Conservation (phyloP, 2,329 filamentous ascomycete species). For the Acrodontium crateriforme region DNA sequence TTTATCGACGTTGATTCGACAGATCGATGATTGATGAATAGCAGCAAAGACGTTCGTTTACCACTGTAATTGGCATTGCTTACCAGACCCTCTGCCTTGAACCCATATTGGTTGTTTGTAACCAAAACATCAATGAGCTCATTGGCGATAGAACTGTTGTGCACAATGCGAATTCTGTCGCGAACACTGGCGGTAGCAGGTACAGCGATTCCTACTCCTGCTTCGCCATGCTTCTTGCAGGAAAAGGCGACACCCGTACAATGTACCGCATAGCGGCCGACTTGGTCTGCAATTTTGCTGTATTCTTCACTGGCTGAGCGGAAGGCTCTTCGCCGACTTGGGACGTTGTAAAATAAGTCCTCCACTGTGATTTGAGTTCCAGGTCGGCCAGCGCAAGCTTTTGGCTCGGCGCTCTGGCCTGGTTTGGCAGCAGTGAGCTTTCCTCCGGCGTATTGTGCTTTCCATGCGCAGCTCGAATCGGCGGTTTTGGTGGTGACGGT, state of each 20-base stretch:
- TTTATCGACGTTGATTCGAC: slow-evolving; percentile 83
- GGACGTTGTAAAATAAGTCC: slow-evolving; percentile 93
- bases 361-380: slow-evolving; percentile 94
- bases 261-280: slow-evolving; percentile 86
- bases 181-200: slow-evolving; percentile 56
- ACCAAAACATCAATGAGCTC: slow-evolving; percentile 68
- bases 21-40: slow-evolving; percentile 93
- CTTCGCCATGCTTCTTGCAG: slow-evolving; percentile 91
- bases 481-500: slow-evolving; percentile 89
- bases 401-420: slow-evolving; percentile 74
- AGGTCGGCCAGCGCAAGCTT: slow-evolving; percentile 69
- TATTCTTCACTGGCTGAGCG: slow-evolving; percentile 88
- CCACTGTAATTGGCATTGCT: slow-evolving; percentile 92
- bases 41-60: slow-evolving; percentile 72
- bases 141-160: slow-evolving; percentile 71
- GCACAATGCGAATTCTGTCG: slow-evolving; percentile 81
- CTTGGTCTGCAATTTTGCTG: slow-evolving; percentile 91
- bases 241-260: slow-evolving; percentile 85
- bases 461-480: slow-evolving; percentile 77
- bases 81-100: slow-evolving; percentile 64
- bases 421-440: slow-evolving; percentile 72
- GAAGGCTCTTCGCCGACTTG: slow-evolving; percentile 76
- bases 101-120: slow-evolving; percentile 66
- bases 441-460: slow-evolving; percentile 74
- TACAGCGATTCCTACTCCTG: slow-evolving; percentile 67